A percentile compares a stretch with the other conserved stretches of the same genome.
These are phyloP conservation scores for Fusarium musae DNA, from an alignment of 2,329 filamentous ascomycete genomes.

Conservation along the genomic window DNA sequence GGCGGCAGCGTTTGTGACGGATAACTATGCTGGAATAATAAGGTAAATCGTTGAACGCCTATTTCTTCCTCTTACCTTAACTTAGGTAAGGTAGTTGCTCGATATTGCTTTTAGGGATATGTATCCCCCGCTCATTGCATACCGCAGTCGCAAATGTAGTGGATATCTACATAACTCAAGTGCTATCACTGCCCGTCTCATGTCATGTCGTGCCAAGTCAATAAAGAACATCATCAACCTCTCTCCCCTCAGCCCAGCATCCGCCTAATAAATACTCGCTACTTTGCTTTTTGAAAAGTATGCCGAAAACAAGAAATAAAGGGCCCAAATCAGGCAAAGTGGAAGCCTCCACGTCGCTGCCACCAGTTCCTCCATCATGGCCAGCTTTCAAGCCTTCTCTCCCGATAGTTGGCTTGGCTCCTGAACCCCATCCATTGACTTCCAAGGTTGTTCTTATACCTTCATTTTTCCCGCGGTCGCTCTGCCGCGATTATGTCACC, in stretches of 20 bases:
- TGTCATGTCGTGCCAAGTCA: background rate
- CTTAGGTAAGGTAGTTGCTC: background rate
- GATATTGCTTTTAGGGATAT: background rate
- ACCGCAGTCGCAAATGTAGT: background rate
- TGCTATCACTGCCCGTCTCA: background rate
- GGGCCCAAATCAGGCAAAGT: constrained; percentile 41
- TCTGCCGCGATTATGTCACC: constrained; percentile 80
- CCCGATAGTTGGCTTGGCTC: constrained; percentile 70
- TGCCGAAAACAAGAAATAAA: constrained; percentile 51
- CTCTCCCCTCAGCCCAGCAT: background rate
- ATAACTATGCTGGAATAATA: background rate
- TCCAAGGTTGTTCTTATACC: constrained; percentile 78
- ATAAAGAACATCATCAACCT: background rate
- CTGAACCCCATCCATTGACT: constrained; percentile 62
- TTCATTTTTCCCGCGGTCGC: constrained; percentile 77
- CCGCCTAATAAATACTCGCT: background rate
- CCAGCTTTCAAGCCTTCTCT: constrained; percentile 76
- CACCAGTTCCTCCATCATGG: constrained; percentile 65
- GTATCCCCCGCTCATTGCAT: constrained; percentile 30
- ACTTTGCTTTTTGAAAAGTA: background rate
- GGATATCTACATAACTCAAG: background rate
- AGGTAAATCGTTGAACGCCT: constrained; percentile 3
- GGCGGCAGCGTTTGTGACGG: background rate
- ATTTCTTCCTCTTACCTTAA: background rate
- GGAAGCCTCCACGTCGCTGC: constrained; percentile 36